Evolutionary conservation across 768 basidiomycete species (phyloP), one percentile per base, ranked within the genome.

Genomic region (Tremella yokohamensis): DNA sequence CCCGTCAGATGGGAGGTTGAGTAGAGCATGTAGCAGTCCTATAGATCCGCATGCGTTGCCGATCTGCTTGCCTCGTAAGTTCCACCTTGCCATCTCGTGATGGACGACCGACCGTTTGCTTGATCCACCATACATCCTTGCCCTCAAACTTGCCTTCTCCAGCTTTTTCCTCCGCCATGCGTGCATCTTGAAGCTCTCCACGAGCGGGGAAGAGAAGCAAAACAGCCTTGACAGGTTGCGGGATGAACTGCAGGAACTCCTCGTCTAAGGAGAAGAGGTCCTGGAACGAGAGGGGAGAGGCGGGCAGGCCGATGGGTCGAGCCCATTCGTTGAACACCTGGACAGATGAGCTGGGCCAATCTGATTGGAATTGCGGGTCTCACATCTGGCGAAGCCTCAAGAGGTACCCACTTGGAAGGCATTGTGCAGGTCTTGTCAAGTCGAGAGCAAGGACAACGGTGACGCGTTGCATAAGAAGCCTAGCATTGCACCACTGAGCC

Each of bases 31-130:
- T 6, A 92, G 80, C 16, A 92, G 80, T 0, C 85, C 90, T 73
- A 93, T 91, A 0, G 90, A 90, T 2, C 90, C 90, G 68, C 90
- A 91, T 0, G 90, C 89, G 66, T 91, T 91, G 3, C 80, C 74
- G 56, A 90, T 90, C 87, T 89, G 57, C 29, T 34, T 34, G 29
- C 6, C 29, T 34, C 29, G 29, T 34, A 34, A 34, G 29, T 11
- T 34, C 29, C 11, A 34, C 29, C 6, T 34, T 34, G 4, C 11
- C 29, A 34, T 6, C 29, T 11, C 11, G 29, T 4, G 11, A 4
- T 34, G 29, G 4, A 45, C 8, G 42, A 70, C 82, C 29, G 56
- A 89, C 90, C 52, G 88, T 94, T 74, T 96, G 92, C 75, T 90
- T 90, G 79, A 94, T 89, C 82, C 85, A 96, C 65, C 92, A 79